Base-by-base conservation (phyloP, 2,329 filamentous ascomycete genomes). In the Chrysoporthe puriensis region DNA sequence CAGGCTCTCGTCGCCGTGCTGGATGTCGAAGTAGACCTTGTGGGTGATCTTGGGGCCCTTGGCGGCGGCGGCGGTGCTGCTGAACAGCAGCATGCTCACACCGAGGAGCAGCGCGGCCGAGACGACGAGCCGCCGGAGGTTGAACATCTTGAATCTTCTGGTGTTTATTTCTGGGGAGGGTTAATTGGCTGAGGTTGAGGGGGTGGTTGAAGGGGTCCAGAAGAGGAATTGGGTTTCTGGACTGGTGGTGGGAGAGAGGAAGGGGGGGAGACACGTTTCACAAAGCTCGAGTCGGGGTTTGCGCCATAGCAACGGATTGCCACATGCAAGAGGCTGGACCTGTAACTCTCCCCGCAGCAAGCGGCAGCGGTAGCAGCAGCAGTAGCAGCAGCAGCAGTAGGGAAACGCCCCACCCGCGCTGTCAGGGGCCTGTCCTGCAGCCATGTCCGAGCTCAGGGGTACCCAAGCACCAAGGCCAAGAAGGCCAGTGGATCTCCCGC, bases 21-120 rank as follows among this genome's bases (percentile, higher is more conserved):
- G 82, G 73, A 96, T 90, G 80, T 96, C 92, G 79, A 96, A 95
- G 86, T 88, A 96, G 81, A 96, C 93, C 89, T 97, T 97, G 86
- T 92, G 86, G 75, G 94, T 97, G 84, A 97, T 95, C 89, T 96
- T 96, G 71, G 93, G 95, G 59, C 96, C 95, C 84, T 95, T 93
- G 73, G 84, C 84, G 65, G 92, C 91, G 74, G 91, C 88, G 69
- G 87, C 89, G 44, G 88, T 86, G 80, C 93, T 90, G 73, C 91
- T 86, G 77, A 97, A 89, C 83, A 93, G 88, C 73, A 94, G 82
- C 77, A 95, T 84, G 73, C 86, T 85, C 74, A 94, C 84, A 75
- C 92, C 90, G 75, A 96, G 79, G 76, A 97, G 87, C 77, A 97
- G 85, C 77, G 93, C 85, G 75, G 90, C 84, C 76, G 91, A 89